phyloP scores from a whole-genome alignment of 306 rosid genomes.

The Prunus salicina region DNA sequence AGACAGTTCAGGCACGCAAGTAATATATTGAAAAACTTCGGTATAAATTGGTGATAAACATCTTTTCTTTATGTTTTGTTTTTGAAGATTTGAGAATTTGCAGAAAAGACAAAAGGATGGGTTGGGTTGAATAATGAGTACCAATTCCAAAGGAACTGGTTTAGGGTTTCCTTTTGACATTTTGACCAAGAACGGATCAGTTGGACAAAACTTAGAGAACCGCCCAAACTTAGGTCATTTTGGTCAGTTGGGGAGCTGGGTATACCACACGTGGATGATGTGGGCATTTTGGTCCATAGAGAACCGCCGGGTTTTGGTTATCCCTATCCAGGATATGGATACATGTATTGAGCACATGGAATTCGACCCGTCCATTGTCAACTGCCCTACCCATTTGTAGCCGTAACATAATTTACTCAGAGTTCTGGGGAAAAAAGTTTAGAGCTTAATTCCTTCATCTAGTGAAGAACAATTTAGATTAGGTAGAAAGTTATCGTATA shows the following conservation, averaged over 20 bases:
- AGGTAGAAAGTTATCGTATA: too few species aligned
- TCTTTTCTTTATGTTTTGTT: neutral
- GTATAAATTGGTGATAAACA: neutral
- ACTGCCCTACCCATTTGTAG: neutral
- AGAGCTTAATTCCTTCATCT: too few species aligned
- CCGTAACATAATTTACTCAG: neutral
- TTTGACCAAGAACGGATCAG: neutral
- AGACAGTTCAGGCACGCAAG: too few species aligned
- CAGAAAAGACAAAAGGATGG: neutral
- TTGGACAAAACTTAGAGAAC: neutral
- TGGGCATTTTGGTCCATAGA: too few species aligned
- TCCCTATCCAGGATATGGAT: neutral
- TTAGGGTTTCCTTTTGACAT: conserved; percentile 4
- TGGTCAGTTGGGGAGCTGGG: too few species aligned
- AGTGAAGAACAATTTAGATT: too few species aligned
- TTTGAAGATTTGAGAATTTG: neutral
- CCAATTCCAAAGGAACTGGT: conserved; percentile 9
- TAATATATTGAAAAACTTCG: neutral
- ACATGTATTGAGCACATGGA: too few species aligned
- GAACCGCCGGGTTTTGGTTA: neutral
- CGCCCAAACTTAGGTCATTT: neutral
- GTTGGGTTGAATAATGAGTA: neutral
- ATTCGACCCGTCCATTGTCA: too few species aligned
- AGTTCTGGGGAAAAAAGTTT: too few species aligned
- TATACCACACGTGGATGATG: too few species aligned